Conservation (phyloP, 495 filamentous ascomycete genomes). For the Hyaloscypha variabilis region DNA sequence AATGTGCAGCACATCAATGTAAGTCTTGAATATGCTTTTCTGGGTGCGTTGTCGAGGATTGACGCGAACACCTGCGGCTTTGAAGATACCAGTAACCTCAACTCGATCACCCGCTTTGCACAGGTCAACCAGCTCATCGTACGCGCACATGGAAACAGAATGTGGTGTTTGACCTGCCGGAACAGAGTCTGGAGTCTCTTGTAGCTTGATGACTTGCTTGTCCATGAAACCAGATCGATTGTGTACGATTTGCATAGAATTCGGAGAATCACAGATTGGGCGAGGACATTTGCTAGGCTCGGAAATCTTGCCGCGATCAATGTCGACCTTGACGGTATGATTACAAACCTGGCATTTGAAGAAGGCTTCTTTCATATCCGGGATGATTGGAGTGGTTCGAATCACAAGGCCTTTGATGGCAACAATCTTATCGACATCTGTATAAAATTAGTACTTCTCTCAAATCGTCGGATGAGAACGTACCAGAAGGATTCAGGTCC, state of each 20-base stretch:
- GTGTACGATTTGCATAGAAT: constrained; percentile 98
- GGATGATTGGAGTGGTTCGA: constrained; percentile 91
- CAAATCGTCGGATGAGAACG: constrained; percentile 49
- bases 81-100: constrained; percentile 95
- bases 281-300: constrained; percentile 92
- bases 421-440: constrained; percentile 94
- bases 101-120: constrained; percentile 97
- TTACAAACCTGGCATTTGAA: constrained; percentile 94
- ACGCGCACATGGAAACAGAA: constrained; percentile 94
- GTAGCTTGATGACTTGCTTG: constrained; percentile 98
- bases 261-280: constrained; percentile 76
- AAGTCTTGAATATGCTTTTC: constrained; percentile 96
- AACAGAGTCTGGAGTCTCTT: constrained; percentile 94
- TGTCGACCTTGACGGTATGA: constrained; percentile 84
- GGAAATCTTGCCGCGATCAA: constrained; percentile 94
- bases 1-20: constrained; percentile 91
- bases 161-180: constrained; percentile 98
- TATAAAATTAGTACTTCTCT: constrained; percentile 1
- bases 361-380: constrained; percentile 94
- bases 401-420: constrained; percentile 97
- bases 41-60: constrained; percentile 91
- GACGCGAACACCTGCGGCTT: constrained; percentile 91
- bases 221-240: constrained; percentile 94
- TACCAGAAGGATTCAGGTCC: constrained; percentile 76
- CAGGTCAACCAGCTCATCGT: constrained; percentile 95